Conservation (phyloP, 129 eudicot species). For the Pittosporum tobira region DNA sequence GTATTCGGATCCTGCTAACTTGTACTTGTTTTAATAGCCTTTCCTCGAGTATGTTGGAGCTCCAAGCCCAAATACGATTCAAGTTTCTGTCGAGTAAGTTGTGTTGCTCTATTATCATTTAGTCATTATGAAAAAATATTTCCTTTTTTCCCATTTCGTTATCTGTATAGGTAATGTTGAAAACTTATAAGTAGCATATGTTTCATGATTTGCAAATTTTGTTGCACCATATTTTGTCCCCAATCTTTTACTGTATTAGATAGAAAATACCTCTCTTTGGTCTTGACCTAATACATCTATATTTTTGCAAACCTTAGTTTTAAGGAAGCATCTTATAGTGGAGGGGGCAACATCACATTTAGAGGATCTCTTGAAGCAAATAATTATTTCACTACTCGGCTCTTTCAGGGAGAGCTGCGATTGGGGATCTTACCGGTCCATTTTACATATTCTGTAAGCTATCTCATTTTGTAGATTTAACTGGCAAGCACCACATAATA, state of each 20-base stretch:
- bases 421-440: conserved; percentile 41
- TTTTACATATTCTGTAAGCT: conserved; percentile 69
- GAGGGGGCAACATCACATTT: conserved; percentile 88
- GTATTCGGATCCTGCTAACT: not conserved
- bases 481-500: no score
- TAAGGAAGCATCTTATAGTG: conserved; percentile 59
- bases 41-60: conserved; percentile 47
- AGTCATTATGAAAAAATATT: no score
- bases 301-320: conserved; percentile 36
- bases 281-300: not conserved
- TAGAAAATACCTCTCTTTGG: no score
- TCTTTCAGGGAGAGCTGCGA: conserved; percentile 62
- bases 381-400: conserved; percentile 33
- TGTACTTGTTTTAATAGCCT: conserved; percentile 45
- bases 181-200: no score
- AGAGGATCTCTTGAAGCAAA: conserved; percentile 45
- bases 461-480: conserved; percentile 13
- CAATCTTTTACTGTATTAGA: no score
- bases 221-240: no score
- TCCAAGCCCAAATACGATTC: conserved; percentile 30
- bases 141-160: no score
- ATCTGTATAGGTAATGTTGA: no score
- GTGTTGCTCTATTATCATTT: not conserved
- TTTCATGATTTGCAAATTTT: no score
- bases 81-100: conserved; percentile 64